These are phyloP conservation scores for Naematelia encephala DNA, from an alignment of 768 basidiomycete genomes.

Conservation along the genomic window DNA sequence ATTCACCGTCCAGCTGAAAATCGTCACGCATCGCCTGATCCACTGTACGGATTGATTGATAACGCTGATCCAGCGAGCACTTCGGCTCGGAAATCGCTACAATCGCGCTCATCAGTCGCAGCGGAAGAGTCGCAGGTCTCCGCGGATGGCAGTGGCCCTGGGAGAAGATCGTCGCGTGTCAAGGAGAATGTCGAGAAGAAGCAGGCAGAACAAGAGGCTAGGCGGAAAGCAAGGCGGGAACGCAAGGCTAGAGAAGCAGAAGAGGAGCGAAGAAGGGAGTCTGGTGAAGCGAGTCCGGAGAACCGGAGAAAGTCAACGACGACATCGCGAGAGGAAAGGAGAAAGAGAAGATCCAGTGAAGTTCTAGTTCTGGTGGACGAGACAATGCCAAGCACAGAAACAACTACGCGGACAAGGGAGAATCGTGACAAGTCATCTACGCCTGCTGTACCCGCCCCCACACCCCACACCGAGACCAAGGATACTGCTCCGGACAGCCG, in stretches of 20 bases:
- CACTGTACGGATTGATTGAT: neutral
- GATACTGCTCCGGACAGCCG: too few species aligned
- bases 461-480: too few species aligned
- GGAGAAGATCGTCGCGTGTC: neutral
- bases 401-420: neutral
- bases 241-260: conserved; percentile 7
- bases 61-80: neutral
- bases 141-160: neutral
- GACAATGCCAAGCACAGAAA: neutral
- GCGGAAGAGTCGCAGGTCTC: neutral
- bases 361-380: neutral
- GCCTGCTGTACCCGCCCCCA: too few species aligned
- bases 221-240: neutral
- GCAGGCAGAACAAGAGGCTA: neutral
- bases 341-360: neutral
- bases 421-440: neutral
- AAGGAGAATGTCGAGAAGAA: conserved; percentile 9
- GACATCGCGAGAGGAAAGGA: neutral
- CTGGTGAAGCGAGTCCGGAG: neutral
- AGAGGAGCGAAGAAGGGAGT: neutral
- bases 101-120: neutral
- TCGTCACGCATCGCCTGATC: neutral
- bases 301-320: neutral
- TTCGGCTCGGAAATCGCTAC: neutral
- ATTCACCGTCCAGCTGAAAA: neutral